Base-by-base conservation (phyloP, 164 flowering plant genomes). In the Berberis vulgaris region DNA sequence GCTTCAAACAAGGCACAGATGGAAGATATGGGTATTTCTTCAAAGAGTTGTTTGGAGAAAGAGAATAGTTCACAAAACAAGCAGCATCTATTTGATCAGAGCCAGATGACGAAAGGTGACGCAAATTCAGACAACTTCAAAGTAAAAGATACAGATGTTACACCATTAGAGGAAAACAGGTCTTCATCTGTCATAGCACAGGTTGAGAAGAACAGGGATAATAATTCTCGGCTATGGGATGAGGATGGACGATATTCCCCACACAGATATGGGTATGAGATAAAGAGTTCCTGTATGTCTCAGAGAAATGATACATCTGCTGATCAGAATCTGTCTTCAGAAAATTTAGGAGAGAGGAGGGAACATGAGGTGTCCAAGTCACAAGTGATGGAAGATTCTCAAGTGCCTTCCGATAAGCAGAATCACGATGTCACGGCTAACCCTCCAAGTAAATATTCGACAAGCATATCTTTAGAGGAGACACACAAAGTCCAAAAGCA, bases 401-500 rank as follows among this genome's bases (percentile, higher is more conserved):
- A 38, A 38, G 46, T 54, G 63, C 44, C 74, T 64, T 11, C 1
- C 2, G 7, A 7, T 26, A 64, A 59, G n/a, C 49, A 50, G 5
- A 65, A 61, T 26, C 26, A 26, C 26, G 72, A 66, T 49, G 54
- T 62, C 38, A 54, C 67, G 59, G 42, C 41, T 12, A 71, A 54
- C 63, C 63, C 47, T 10, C 49, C 10, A 52, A 8, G 57, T 41
- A 45, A 59, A 56, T 52, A 52, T 63, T 68, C 73, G 54, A 65
- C 65, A 42, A 74, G 70, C 67, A 67, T 83, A 45, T 76, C 80
- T 13, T 61, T 72, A 10, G 72, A 75, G 73, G 86, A 84, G 72
- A 49, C 78, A 71, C 54, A 43, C 74, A 74, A 40, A 74, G 83
- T 73, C 73, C 60, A 80, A 69, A 77, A 79, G 62, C 81, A 77